Conservation (phyloP, 345 rosid species). For the Euphorbia pulcherrima region DNA sequence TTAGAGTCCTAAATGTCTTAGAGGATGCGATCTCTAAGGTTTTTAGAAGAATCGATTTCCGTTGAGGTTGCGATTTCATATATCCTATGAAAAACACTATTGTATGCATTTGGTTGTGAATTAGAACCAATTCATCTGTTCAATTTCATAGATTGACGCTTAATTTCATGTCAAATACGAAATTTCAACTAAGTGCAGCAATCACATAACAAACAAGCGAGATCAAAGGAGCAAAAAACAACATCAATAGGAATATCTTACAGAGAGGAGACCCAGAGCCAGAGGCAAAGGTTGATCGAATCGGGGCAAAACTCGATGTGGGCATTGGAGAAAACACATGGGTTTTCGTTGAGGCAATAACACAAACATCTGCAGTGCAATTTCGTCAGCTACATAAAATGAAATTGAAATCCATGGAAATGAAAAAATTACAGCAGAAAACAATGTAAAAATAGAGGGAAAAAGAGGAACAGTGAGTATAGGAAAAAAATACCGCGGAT, state of each 20-base stretch:
- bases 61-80: no score
- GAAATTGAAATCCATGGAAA: neutral
- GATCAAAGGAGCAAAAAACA: neutral
- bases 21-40: no score
- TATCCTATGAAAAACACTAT: no score
- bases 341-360: constrained; percentile 26
- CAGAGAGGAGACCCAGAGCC: constrained; percentile 68
- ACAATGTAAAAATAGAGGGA: neutral
- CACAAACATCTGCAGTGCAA: constrained; percentile 37
- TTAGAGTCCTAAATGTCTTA: no score
- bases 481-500: constrained; percentile 26
- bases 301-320: constrained; percentile 29
- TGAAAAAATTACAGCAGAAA: neutral
- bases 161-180: neutral
- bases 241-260: constrained; percentile 16
- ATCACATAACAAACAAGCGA: neutral
- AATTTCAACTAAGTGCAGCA: neutral
- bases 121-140: neutral
- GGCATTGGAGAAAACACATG: constrained; percentile 26
- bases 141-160: neutral
- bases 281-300: constrained; percentile 46
- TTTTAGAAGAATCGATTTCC: no score
- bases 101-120: no score
- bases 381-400: neutral
- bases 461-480: constrained; percentile 3